A percentile compares a stretch with the other conserved stretches of the same genome.
Evolutionary conservation across 164 flowering plant genomes (phyloP).

Genomic region (Paratinospora sagittata): DNA sequence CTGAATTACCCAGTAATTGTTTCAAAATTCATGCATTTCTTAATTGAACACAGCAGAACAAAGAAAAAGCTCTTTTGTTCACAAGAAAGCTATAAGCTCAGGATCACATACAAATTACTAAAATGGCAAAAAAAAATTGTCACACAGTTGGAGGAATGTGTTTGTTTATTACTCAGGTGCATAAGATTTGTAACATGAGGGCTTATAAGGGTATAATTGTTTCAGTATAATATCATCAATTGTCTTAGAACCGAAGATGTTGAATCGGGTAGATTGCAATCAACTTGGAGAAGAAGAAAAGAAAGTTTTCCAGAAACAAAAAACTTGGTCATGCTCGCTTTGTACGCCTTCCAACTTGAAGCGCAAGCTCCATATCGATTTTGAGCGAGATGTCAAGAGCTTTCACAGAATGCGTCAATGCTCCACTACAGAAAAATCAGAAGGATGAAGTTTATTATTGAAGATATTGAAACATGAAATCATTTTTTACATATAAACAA

Average conservation of each 20-base stretch:
- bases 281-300: no score
- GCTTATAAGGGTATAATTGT: background rate
- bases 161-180: background rate
- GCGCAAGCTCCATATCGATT: constrained; percentile 85
- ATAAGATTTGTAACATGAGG: background rate
- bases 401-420: constrained; percentile 87
- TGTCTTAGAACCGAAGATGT: background rate
- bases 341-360: constrained; percentile 86
- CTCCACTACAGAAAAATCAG: constrained; percentile 67
- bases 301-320: no score
- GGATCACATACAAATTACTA: no score
- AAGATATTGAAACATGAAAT: background rate
- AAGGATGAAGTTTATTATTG: background rate
- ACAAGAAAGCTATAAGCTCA: no score
- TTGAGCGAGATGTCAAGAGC: constrained; percentile 94
- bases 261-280: background rate
- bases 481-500: no score
- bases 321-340: constrained; percentile 51
- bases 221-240: background rate
- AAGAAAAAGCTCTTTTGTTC: background rate
- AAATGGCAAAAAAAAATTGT: no score
- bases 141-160: background rate
- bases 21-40: background rate
- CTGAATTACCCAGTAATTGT: background rate
- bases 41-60: background rate